phyloP scores from a whole-genome alignment of 371 early-diverging fungal species.

The Mucor indicus region DNA sequence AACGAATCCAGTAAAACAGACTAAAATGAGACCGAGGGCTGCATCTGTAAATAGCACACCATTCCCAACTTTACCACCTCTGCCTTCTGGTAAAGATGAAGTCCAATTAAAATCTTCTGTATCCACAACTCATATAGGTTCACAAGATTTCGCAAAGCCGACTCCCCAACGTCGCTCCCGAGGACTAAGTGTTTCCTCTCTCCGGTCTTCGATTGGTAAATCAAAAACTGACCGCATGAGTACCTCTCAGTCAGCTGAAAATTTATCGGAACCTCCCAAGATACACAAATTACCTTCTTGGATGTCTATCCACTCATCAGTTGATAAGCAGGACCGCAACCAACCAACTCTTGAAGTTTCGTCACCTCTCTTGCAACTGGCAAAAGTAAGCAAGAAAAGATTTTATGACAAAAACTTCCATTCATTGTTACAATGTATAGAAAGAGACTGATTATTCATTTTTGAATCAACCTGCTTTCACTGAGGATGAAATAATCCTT shows the following conservation, averaged over 20 bases:
- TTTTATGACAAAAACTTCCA: too few relatives aligned
- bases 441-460: constrained; percentile 66
- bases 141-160: too few relatives aligned
- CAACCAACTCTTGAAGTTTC: too few relatives aligned
- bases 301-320: constrained; percentile 12
- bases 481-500: constrained; percentile 69
- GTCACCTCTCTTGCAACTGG: too few relatives aligned
- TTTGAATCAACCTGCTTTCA: constrained; percentile 57
- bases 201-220: constrained; percentile 18
- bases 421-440: too few relatives aligned
- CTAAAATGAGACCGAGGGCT: constrained; percentile 5
- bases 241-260: constrained; percentile 3
- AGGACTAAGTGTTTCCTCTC: constrained; percentile 31
- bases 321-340: too few relatives aligned
- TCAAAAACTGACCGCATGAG: constrained; percentile 10
- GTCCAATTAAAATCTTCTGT: constrained; percentile 1
- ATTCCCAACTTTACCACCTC: constrained; percentile 1
- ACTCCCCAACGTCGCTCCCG: constrained; percentile 33
- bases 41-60: constrained; percentile 16
- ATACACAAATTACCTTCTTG: constrained; percentile 26
- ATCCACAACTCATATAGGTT: too few relatives aligned
- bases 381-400: too few relatives aligned
- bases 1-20: not conserved
- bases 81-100: too few relatives aligned
- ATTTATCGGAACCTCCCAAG: too few relatives aligned